Evolutionary conservation across 352 stramenopile genomes (phyloP).

Genomic region (Phytopythium cucurbitacearum): DNA sequence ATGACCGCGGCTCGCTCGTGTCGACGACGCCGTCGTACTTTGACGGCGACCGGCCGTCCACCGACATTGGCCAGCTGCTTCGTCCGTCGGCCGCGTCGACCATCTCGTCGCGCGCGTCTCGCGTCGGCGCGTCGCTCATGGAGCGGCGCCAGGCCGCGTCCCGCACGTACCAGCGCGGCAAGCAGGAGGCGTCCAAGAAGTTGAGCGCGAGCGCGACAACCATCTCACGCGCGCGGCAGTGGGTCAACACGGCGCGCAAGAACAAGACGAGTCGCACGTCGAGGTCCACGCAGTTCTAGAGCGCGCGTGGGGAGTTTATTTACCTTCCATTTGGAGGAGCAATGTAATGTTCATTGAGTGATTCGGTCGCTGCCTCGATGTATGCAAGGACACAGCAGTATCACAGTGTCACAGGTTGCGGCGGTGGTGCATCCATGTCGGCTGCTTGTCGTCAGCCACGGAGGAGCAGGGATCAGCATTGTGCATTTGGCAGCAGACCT

Average conservation of each 20-base stretch:
- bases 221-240: conserved; percentile 30
- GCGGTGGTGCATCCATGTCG: too few relatives aligned
- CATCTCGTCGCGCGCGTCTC: conserved; percentile 14
- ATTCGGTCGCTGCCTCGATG: too few relatives aligned
- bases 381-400: too few relatives aligned
- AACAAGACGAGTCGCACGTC: conserved; percentile 17
- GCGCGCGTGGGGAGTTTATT: too few relatives aligned
- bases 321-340: too few relatives aligned
- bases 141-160: conserved; percentile 28
- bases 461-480: too few relatives aligned
- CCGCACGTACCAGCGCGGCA: conserved; percentile 24
- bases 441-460: too few relatives aligned
- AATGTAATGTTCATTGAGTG: too few relatives aligned
- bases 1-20: conserved; percentile 26
- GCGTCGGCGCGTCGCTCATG: conserved; percentile 23
- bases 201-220: conserved; percentile 17
- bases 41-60: conserved; percentile 36
- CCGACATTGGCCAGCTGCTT: conserved; percentile 39
- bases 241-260: conserved; percentile 16
- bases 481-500: too few relatives aligned
- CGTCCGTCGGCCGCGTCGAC: conserved; percentile 6
- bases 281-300: background rate
- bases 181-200: conserved; percentile 21
- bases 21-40: conserved; percentile 27
- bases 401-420: too few relatives aligned